A percentile compares a stretch with the other conserved stretches of the same genome.
Conservation (phyloP, 306 rosid genomes). For the Sphenostylis stenocarpa region DNA sequence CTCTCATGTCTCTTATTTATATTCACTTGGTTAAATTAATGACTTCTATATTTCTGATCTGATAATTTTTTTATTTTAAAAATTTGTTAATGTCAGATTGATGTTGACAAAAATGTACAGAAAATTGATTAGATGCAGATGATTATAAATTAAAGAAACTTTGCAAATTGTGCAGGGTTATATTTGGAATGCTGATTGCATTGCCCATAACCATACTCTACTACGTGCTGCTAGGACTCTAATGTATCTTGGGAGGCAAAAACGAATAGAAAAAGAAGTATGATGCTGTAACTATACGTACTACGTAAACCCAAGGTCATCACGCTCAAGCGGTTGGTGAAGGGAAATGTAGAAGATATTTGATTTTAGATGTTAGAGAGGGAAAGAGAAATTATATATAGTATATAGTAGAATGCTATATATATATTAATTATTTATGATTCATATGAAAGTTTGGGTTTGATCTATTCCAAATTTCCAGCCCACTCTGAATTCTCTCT, state of each 20-base stretch:
- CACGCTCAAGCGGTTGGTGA: slow-evolving; percentile 36
- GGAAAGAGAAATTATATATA: slow-evolving; percentile 23
- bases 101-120: not conserved
- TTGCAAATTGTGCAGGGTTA: slow-evolving; percentile 59
- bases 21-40: not conserved
- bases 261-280: not conserved
- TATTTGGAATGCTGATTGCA: slow-evolving; percentile 85
- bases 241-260: slow-evolving; percentile 32
- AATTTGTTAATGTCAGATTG: not conserved
- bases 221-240: slow-evolving; percentile 75
- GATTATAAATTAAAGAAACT: not conserved
- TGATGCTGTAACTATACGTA: not conserved
- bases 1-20: not conserved
- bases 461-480: slow-evolving; percentile 7
- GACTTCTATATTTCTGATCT: not conserved
- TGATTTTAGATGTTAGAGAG: slow-evolving; percentile 44
- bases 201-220: slow-evolving; percentile 83
- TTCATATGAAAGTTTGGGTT: slow-evolving; percentile 21
- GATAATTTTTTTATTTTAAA: not conserved
- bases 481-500: slow-evolving; percentile 10
- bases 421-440: slow-evolving; percentile 19
- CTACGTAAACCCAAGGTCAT: slow-evolving; percentile 43
- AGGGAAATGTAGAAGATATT: slow-evolving; percentile 35
- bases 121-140: not conserved
- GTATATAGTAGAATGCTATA: slow-evolving; percentile 30